Conservation (phyloP, 140 eudicot species). For the Oenanthe javanica region DNA sequence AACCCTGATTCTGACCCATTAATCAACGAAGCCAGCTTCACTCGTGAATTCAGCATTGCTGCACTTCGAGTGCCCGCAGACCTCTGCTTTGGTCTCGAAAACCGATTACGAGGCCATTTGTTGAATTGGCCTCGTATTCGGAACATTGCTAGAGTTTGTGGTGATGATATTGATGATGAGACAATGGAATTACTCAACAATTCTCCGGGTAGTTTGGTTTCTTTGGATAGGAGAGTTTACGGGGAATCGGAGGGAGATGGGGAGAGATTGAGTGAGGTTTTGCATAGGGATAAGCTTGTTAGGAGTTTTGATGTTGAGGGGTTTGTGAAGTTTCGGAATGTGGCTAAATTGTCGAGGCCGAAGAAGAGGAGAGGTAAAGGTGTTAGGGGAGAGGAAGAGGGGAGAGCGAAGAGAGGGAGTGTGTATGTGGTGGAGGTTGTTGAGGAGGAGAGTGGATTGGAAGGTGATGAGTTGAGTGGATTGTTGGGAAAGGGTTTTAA, state of each 20-base stretch:
- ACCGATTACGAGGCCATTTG: conserved; percentile 73
- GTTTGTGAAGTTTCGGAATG: conserved; percentile 63
- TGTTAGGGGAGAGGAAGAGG: conserved; percentile 13
- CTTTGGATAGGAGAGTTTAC: conserved; percentile 44
- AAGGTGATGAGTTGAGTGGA: conserved; percentile 49
- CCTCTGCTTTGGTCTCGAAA: conserved; percentile 58
- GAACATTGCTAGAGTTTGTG: conserved; percentile 72
- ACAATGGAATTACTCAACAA: conserved; percentile 16
- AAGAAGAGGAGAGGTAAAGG: conserved; percentile 37
- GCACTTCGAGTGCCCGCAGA: conserved; percentile 71
- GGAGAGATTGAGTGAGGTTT: conserved; percentile 48
- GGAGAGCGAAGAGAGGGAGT: conserved; percentile 24
- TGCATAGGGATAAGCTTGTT: conserved; percentile 69
- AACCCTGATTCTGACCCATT: not conserved
- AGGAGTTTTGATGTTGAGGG: conserved; percentile 66
- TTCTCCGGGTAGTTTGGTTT: conserved; percentile 1
- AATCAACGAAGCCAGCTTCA: conserved; percentile 45
- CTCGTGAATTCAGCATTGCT: conserved; percentile 54
- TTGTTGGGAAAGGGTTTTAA: conserved; percentile 60
- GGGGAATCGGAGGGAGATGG: conserved; percentile 83
- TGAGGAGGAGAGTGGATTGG: conserved; percentile 32
- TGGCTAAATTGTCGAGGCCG: conserved; percentile 82
- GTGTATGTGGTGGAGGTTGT: conserved; percentile 47
- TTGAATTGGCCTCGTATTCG: conserved; percentile 82
- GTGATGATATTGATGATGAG: conserved; percentile 70